A percentile compares a stretch with the other conserved stretches of the same genome.
Conservation (phyloP, 202 grass and related monocot species). For the Elaeis oleifera region DNA sequence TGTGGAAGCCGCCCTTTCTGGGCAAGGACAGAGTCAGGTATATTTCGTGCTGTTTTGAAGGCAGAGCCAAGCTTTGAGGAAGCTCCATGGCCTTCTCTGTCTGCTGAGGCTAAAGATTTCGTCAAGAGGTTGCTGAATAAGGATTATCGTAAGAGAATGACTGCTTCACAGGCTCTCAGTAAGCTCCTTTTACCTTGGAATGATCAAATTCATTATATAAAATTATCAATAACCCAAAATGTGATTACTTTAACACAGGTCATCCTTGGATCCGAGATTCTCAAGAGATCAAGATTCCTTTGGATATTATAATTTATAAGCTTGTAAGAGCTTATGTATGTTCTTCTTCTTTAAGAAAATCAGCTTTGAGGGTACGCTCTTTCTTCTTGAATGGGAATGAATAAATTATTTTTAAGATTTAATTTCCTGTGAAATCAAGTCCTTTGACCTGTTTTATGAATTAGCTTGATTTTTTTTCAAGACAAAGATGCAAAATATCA, state of each 20-base stretch:
- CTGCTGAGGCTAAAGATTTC: conserved; percentile 71
- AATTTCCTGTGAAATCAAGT: too few relatives aligned
- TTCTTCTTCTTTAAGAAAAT: conserved; percentile 80
- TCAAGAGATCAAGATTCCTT: conserved; percentile 63
- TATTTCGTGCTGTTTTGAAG: conserved; percentile 83
- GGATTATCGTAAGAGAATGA: conserved; percentile 97
- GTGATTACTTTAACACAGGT: conserved; percentile 39
- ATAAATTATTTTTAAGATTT: too few relatives aligned
- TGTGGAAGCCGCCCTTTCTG: conserved; percentile 93
- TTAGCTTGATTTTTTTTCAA: too few relatives aligned
- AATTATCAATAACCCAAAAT: conserved; percentile 6
- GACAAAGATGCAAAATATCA: too few relatives aligned
- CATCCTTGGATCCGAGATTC: conserved; percentile 68
- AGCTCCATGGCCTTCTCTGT: conserved; percentile 70
- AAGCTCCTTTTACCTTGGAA: conserved; percentile 26
- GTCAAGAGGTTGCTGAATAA: conserved; percentile 78
- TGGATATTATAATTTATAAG: conserved; percentile 87
- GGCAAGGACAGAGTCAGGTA: conserved; percentile 79
- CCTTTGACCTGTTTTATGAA: too few relatives aligned
- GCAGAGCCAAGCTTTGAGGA: conserved; percentile 83
- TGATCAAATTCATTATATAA: conserved; percentile 11
- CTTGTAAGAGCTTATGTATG: conserved; percentile 80
- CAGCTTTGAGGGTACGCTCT: conserved; percentile 59
- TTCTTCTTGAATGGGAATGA: neutral
- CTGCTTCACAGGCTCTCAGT: conserved; percentile 80